Percentiles rank a stretch among this genome's conserved stretches.
These are phyloP conservation scores for Picea sitchensis DNA, from an alignment of 75 land plant genomes.

Conservation along the genomic window DNA sequence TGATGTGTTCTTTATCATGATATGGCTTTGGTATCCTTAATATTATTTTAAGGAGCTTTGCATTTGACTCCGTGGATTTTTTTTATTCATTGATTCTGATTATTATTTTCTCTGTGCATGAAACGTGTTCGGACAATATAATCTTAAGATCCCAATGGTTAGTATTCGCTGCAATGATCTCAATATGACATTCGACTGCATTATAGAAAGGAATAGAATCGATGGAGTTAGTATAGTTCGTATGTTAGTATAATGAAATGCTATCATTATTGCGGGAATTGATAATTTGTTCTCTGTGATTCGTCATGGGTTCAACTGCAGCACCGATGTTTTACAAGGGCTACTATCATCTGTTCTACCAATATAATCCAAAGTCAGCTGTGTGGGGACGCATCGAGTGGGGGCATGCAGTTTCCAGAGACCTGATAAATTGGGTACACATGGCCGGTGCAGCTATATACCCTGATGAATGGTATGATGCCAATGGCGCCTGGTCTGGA, in stretches of 20 bases:
- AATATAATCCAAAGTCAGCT: background rate
- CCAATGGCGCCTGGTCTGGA: no score
- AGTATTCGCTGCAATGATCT: background rate
- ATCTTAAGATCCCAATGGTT: conserved; percentile 17
- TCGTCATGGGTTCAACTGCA: conserved; percentile 5
- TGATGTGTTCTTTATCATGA: background rate
- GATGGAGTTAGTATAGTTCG: background rate
- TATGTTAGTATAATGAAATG: background rate
- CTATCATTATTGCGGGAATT: background rate
- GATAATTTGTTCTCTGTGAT: background rate
- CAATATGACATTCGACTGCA: no score
- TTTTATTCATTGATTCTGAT: background rate
- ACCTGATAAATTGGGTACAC: no score
- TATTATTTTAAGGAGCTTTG: no score
- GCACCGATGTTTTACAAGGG: conserved; percentile 47
- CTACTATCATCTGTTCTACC: conserved; percentile 24
- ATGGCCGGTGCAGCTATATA: no score
- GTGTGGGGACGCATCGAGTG: no score
- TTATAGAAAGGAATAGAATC: no score
- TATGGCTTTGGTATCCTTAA: background rate
- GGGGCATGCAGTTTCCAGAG: no score
- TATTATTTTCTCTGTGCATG: background rate
- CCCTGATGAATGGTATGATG: no score
- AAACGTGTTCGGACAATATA: no score
- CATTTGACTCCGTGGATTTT: background rate